Evolutionary conservation across 2,329 filamentous ascomycete species (phyloP).

Genomic region (Trichoderma pleuroti): DNA sequence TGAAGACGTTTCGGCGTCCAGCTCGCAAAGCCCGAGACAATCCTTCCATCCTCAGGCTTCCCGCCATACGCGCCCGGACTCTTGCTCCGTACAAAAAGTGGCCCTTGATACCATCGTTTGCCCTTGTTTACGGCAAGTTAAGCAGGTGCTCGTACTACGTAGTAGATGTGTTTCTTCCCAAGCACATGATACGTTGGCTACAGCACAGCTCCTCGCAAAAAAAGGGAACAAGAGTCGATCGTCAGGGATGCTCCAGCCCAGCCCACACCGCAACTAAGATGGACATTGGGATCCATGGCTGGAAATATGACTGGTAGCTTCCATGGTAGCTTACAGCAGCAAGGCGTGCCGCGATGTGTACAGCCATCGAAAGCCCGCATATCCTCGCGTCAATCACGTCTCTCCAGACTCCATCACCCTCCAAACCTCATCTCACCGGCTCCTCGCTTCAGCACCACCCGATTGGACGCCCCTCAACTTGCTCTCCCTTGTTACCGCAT

Average conservation of each 20-base stretch:
- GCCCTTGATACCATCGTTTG: background rate
- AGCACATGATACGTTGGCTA: background rate
- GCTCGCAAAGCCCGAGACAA: conserved; percentile 9
- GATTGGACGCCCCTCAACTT: background rate
- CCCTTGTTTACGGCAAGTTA: background rate
- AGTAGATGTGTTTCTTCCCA: background rate
- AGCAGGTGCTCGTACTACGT: too few relatives aligned
- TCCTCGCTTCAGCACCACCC: background rate
- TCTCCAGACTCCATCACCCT: background rate
- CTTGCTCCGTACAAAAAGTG: background rate
- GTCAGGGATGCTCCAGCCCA: background rate
- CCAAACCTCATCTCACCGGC: background rate
- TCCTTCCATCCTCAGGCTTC: background rate
- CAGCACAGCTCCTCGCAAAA: background rate
- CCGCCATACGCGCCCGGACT: background rate
- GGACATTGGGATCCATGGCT: background rate
- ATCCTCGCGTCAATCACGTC: background rate
- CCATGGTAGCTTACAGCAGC: background rate
- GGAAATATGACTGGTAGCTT: background rate
- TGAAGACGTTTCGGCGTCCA: conserved; percentile 6
- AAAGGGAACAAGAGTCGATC: background rate
- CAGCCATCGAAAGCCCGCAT: background rate
- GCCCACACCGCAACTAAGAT: background rate
- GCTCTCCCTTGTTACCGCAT: background rate
- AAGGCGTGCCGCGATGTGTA: background rate